A percentile compares a stretch with the other conserved stretches of the same genome.
phyloP scores from a whole-genome alignment of 2,329 filamentous ascomycete species.

The Calycina herbarum region DNA sequence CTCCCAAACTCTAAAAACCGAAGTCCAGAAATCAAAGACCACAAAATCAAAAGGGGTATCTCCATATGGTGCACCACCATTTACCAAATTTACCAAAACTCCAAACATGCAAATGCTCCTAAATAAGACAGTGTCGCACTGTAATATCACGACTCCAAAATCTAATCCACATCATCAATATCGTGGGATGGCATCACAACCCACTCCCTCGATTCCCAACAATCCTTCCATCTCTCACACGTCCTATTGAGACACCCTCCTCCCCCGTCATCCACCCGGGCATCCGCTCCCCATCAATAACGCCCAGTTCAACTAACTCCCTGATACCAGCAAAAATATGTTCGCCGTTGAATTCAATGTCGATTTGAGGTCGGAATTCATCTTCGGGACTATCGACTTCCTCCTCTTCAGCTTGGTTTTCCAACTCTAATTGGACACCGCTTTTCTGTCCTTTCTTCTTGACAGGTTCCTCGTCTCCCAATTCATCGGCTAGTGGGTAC shows the following conservation, averaged over 20 bases:
- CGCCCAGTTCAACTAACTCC: conserved; percentile 72
- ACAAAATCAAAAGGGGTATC: too few species aligned
- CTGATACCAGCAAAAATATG: conserved; percentile 82
- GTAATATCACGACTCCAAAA: too few species aligned
- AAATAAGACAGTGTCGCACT: too few species aligned
- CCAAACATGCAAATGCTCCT: too few species aligned
- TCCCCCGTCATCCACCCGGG: conserved; percentile 92
- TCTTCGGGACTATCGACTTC: conserved; percentile 36
- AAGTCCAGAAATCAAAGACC: too few species aligned
- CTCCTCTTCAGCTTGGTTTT: conserved; percentile 32
- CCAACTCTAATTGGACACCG: conserved; percentile 28
- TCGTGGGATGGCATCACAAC: neutral
- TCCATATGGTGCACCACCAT: too few species aligned
- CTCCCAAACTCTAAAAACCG: too few species aligned
- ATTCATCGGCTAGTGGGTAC: conserved; percentile 28
- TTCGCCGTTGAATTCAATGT: conserved; percentile 69
- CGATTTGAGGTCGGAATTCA: conserved; percentile 58
- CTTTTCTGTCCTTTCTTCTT: conserved; percentile 35
- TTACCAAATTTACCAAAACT: too few species aligned
- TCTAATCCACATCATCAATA: too few species aligned
- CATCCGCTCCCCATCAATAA: conserved; percentile 75
- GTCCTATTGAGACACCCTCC: conserved; percentile 73
- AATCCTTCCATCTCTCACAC: conserved; percentile 67
- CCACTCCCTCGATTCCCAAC: neutral
- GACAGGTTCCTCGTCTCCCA: conserved; percentile 22